Percentiles rank a stretch among this genome's conserved stretches.
These are phyloP conservation scores for Simmondsia chinensis DNA, from an alignment of 148 eudicot genomes.

Conservation along the genomic window DNA sequence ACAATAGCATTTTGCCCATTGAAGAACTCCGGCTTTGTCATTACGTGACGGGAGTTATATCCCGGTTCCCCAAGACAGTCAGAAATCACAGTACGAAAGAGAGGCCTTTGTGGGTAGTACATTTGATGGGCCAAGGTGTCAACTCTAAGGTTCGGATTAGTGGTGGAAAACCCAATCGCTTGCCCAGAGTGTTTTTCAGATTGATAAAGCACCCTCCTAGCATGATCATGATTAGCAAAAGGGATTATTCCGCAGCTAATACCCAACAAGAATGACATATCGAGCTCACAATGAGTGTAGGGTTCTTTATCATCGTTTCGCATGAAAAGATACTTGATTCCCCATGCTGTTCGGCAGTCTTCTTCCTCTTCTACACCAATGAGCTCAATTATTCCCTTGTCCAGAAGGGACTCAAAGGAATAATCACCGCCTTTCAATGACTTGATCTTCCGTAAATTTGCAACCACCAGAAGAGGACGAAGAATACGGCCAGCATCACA, in stretches of 20 bases:
- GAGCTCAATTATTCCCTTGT: conserved; percentile 68
- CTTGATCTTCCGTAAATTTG: conserved; percentile 53
- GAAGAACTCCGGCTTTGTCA: conserved; percentile 62
- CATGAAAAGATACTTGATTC: conserved; percentile 48
- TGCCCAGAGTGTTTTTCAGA: conserved; percentile 92
- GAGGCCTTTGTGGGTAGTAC: conserved; percentile 85
- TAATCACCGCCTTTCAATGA: conserved; percentile 49
- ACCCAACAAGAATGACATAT: conserved; percentile 75
- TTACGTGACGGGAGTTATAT: conserved; percentile 29
- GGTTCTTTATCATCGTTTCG: conserved; percentile 32
- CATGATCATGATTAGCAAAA: conserved; percentile 92
- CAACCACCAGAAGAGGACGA: conserved; percentile 83
- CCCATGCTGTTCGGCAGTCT: conserved; percentile 91
- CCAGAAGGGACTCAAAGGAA: conserved; percentile 59
- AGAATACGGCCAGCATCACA: conserved; percentile 87
- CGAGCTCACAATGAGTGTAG: conserved; percentile 94
- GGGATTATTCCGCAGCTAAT: conserved; percentile 84
- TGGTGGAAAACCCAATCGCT: conserved; percentile 76
- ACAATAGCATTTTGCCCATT: conserved; percentile 96
- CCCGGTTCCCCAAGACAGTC: conserved; percentile 73
- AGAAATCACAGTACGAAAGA: conserved; percentile 59
- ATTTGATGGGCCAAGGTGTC: conserved; percentile 81
- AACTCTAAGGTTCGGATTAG: conserved; percentile 68
- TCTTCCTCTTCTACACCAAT: conserved; percentile 94
- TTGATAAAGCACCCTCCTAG: conserved; percentile 83